Percentiles rank a stretch among this genome's conserved stretches.
Conservation (phyloP, 768 basidiomycete species). For the Cytidiella melzeri region DNA sequence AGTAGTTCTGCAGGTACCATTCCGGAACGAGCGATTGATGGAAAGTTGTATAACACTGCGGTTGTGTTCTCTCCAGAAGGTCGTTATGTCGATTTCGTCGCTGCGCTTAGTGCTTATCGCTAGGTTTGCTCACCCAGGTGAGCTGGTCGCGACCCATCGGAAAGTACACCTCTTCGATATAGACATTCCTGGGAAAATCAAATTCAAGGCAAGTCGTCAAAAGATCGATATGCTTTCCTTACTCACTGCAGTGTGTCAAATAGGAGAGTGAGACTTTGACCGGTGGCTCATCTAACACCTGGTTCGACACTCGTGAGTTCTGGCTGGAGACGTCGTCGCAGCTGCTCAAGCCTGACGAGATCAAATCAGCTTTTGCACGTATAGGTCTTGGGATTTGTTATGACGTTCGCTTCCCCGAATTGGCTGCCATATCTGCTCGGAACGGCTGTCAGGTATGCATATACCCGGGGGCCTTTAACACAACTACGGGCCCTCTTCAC, state of each 20-base stretch:
- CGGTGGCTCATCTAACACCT: constrained; percentile 65
- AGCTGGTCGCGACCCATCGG: constrained; percentile 81
- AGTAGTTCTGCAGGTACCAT: constrained; percentile 66
- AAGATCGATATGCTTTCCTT: neutral
- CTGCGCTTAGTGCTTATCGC: constrained; percentile 1
- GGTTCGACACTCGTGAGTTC: constrained; percentile 76
- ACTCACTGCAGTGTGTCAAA: neutral
- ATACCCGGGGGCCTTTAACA: constrained; percentile 94
- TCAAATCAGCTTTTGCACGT: constrained; percentile 94
- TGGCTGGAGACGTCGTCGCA: too few relatives aligned
- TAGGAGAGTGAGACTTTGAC: constrained; percentile 88
- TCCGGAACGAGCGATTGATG: constrained; percentile 70
- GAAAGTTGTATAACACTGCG: constrained; percentile 87
- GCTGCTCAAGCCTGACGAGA: too few relatives aligned
- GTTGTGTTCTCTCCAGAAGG: constrained; percentile 86
- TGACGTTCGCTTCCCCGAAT: constrained; percentile 91
- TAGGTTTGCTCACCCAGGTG: constrained; percentile 41
- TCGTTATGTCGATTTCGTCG: constrained; percentile 19
- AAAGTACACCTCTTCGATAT: constrained; percentile 98
- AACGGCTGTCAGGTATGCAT: constrained; percentile 83
- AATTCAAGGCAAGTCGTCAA: constrained; percentile 58
- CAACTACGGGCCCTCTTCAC: constrained; percentile 91
- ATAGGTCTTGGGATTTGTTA: constrained; percentile 97
- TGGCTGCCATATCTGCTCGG: constrained; percentile 86
- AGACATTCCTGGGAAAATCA: constrained; percentile 90